Evolutionary conservation across 306 rosid genomes (phyloP), one percentile per base, ranked within the genome.

Genomic region (Vachellia collinsii): DNA sequence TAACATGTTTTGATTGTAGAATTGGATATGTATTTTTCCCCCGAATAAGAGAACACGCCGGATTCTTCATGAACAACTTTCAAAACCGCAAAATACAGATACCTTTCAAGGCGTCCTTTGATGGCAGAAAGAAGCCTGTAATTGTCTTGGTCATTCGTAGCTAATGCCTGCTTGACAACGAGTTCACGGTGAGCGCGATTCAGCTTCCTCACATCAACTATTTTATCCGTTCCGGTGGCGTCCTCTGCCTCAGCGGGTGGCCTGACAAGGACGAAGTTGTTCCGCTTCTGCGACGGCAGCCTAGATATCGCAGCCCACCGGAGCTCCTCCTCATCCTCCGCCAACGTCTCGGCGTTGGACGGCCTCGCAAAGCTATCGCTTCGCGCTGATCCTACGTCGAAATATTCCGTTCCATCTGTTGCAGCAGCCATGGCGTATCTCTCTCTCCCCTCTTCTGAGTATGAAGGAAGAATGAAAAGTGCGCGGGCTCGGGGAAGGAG

Each of bases 71-170:
- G n/a, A 64, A 64, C 11, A 65, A 65, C 50, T 7, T 10, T 23
- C 11, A 23, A 70, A 70, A 46, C 51, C 2, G 41, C 16, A n/a
- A 53, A 7, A 22, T 11, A 7, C 19, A 23, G 38, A 43, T 4
- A 75, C 88, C 86, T 88, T 14, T 94, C 83, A 10, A 89, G 84
- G 23, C 97, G 92, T 13, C 92, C 87, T 82, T 94, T 94, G 48
- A 94, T 87, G 80, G 89, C 97, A 17, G 89, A 80, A 71, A 94
- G 95, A 37, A 94, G 89, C 42, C 72, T 84, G 76, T 59, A 83
- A 82, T 94, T 94, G 74, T 94, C 95, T 81, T 94, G 98, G 43
- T 92, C 98, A 46, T 77, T 80, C 7, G 98, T 92, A 1, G 92
- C 95, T 76, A 94, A 81, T 0, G 97, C 97, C 9, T 92, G 82